A percentile compares a stretch with the other conserved stretches of the same genome.
phyloP scores from a whole-genome alignment of 2,329 filamentous ascomycete species.

The Calonectria pseudoturangicola region DNA sequence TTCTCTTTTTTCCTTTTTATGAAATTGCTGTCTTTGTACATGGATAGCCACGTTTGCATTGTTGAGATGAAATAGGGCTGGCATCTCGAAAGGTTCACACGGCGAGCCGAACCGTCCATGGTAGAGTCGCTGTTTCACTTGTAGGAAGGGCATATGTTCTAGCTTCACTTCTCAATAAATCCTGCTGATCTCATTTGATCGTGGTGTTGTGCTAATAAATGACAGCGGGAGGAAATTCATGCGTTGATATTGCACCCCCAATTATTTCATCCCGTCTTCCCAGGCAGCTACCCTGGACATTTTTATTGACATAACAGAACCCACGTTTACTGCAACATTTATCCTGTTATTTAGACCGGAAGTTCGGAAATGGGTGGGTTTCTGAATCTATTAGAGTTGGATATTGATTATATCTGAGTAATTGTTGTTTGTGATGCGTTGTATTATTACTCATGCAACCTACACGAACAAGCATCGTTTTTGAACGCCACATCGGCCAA shows the following conservation, averaged over 20 bases:
- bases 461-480: too few relatives aligned
- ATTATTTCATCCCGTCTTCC: neutral
- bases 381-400: neutral
- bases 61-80: constrained; percentile 25
- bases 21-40: constrained; percentile 6
- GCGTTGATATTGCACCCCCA: constrained; percentile 7
- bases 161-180: neutral
- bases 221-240: constrained; percentile 15
- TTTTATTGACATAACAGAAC: too few relatives aligned
- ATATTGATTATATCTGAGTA: neutral
- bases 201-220: constrained; percentile 1
- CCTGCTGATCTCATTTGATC: neutral
- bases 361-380: neutral
- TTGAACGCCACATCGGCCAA: neutral
- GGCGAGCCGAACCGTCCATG: constrained; percentile 10
- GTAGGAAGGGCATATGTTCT: constrained; percentile 7
- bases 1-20: neutral
- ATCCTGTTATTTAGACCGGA: too few relatives aligned
- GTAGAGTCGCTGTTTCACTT: neutral
- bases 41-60: neutral
- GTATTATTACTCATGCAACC: neutral
- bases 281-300: neutral
- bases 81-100: neutral
- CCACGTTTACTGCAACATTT: neutral
- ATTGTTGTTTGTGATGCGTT: neutral